These are phyloP conservation scores for Tulasnella sp. DNA, from an alignment of 768 basidiomycete genomes.

Conservation along the genomic window DNA sequence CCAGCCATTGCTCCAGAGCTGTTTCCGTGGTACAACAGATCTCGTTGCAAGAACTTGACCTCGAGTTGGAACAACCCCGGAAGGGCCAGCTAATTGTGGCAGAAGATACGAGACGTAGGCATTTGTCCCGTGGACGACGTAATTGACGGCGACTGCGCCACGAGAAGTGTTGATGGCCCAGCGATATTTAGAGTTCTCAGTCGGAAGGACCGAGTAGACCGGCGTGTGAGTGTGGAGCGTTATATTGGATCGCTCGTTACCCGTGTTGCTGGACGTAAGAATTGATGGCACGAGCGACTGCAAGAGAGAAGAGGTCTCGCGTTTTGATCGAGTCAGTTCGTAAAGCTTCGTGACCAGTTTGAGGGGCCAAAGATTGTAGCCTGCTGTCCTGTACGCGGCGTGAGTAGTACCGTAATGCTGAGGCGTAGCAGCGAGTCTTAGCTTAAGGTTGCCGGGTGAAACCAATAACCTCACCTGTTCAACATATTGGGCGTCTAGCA, in stretches of 20 bases:
- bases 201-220: conserved; percentile 30
- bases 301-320: not conserved
- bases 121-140: conserved; percentile 80
- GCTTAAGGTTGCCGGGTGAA: not conserved
- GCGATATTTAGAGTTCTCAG: conserved; percentile 19
- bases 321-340: conserved; percentile 28
- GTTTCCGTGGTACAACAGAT: conserved; percentile 31
- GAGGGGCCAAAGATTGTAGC: conserved; percentile 64
- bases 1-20: conserved; percentile 39
- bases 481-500: conserved; percentile 39
- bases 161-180: conserved; percentile 56
- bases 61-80: conserved; percentile 55
- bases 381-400: conserved; percentile 42
- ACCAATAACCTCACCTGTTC: conserved; percentile 30
- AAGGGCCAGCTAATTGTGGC: conserved; percentile 44
- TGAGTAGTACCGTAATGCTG: conserved; percentile 38
- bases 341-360: conserved; percentile 68
- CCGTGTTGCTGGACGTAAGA: not conserved
- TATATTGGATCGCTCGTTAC: conserved; percentile 26
- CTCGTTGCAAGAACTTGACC: conserved; percentile 50
- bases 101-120: conserved; percentile 69
- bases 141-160: conserved; percentile 47
- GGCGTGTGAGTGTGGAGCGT: conserved; percentile 63
- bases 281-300: not conserved
- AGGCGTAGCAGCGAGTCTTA: not conserved